Evolutionary conservation across 2,329 filamentous ascomycete genomes (phyloP).

Genomic region (Akanthomyces uredinophilus): DNA sequence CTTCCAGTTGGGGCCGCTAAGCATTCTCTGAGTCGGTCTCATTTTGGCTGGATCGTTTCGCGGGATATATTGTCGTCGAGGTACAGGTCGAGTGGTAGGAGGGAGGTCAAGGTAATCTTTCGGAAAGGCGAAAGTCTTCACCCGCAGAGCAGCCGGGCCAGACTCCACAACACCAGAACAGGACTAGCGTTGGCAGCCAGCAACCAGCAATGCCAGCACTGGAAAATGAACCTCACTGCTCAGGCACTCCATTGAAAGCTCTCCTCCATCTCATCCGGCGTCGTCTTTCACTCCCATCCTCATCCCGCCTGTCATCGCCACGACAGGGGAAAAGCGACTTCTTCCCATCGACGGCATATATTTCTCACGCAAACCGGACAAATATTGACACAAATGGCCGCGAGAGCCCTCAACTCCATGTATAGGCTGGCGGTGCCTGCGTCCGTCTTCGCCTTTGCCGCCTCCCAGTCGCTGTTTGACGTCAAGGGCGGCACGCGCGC

Average conservation of each 20-base stretch:
- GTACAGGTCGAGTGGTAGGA: slow-evolving; percentile 10
- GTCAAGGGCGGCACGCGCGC: slow-evolving; percentile 91
- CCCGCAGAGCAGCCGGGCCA: slow-evolving; percentile 13
- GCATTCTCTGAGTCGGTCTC: slow-evolving; percentile 38
- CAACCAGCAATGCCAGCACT: background rate
- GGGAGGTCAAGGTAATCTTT: slow-evolving; percentile 16
- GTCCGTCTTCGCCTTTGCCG: slow-evolving; percentile 60
- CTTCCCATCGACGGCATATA: background rate
- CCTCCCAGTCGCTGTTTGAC: slow-evolving; percentile 86
- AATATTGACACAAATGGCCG: slow-evolving; percentile 40
- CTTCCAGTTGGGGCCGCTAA: slow-evolving; percentile 28
- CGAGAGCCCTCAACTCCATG: slow-evolving; percentile 54
- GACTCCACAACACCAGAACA: slow-evolving; percentile 11
- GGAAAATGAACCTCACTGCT: slow-evolving; percentile 12
- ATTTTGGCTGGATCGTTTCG: slow-evolving; percentile 26
- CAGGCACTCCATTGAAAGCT: slow-evolving; percentile 13
- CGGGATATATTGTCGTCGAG: background rate
- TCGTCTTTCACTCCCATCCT: background rate
- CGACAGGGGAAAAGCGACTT: background rate
- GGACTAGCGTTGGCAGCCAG: slow-evolving; percentile 6
- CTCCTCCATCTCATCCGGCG: slow-evolving; percentile 9
- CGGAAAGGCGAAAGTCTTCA: slow-evolving; percentile 22
- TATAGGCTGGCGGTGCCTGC: slow-evolving; percentile 70
- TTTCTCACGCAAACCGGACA: background rate
- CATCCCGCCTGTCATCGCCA: slow-evolving; percentile 3